A percentile compares a stretch with the other conserved stretches of the same genome.
phyloP scores from a whole-genome alignment of 495 filamentous ascomycete species.

The Xylaria acuta region DNA sequence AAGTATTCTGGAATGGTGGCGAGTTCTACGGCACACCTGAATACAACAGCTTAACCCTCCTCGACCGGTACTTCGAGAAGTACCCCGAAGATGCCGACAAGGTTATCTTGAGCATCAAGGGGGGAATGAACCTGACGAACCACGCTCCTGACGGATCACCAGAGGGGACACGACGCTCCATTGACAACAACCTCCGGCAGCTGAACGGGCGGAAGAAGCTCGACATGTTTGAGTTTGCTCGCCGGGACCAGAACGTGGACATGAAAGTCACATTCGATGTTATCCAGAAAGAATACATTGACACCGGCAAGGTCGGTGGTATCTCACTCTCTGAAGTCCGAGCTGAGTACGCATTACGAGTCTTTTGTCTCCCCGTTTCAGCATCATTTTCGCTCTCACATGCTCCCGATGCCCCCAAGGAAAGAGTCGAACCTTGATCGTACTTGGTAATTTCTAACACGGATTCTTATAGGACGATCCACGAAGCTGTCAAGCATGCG shows the following conservation, averaged over 20 bases:
- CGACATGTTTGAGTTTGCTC: conserved; percentile 81
- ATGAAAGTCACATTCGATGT: conserved; percentile 56
- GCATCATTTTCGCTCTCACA: neutral
- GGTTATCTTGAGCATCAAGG: conserved; percentile 71
- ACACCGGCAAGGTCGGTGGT: conserved; percentile 80
- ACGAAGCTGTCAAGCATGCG: conserved; percentile 70
- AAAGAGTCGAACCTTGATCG: neutral
- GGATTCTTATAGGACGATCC: conserved; percentile 61
- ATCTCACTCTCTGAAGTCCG: conserved; percentile 77
- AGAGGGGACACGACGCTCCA: conserved; percentile 64
- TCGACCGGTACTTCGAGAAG: conserved; percentile 69
- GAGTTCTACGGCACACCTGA: conserved; percentile 79
- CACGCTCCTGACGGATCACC: conserved; percentile 63
- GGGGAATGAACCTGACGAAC: conserved; percentile 50
- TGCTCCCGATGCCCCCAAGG: neutral
- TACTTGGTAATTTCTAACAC: neutral
- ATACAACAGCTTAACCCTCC: conserved; percentile 69
- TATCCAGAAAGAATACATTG: conserved; percentile 66
- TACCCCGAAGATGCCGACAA: conserved; percentile 73
- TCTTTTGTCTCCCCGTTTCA: neutral
- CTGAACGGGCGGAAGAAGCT: conserved; percentile 78
- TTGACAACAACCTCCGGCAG: conserved; percentile 69
- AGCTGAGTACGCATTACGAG: conserved; percentile 49
- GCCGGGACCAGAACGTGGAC: conserved; percentile 68
- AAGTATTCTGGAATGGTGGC: conserved; percentile 81